Conservation (phyloP, 2,329 filamentous ascomycete species). For the Canariomyces notabilis region DNA sequence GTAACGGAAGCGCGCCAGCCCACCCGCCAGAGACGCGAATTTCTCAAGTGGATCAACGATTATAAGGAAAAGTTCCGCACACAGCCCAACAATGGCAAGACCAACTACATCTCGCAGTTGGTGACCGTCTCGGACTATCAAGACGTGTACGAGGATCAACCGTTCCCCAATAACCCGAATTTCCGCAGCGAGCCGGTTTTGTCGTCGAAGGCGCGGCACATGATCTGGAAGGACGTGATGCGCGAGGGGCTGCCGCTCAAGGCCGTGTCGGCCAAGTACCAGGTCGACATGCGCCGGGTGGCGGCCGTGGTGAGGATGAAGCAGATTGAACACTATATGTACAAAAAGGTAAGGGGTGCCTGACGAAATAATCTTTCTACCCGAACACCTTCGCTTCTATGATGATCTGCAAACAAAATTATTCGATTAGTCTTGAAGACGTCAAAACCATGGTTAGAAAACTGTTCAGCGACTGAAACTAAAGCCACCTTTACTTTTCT, state of each 20-base stretch:
- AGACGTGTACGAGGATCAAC: slow-evolving; percentile 36
- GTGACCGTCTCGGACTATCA: background rate
- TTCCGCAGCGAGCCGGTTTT: slow-evolving; percentile 71
- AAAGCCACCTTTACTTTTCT: slow-evolving; percentile 1
- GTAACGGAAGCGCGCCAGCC: slow-evolving; percentile 29
- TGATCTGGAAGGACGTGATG: slow-evolving; percentile 67
- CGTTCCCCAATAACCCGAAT: slow-evolving; percentile 68
- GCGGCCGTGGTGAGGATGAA: slow-evolving; percentile 82
- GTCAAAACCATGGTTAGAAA: slow-evolving; percentile 74
- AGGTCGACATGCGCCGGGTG: slow-evolving; percentile 77
- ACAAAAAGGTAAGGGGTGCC: slow-evolving; percentile 59
- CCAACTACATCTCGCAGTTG: slow-evolving; percentile 36
- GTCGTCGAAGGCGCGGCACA: slow-evolving; percentile 64
- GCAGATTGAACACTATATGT: slow-evolving; percentile 77
- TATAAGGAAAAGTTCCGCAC: slow-evolving; percentile 15
- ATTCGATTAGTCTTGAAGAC: slow-evolving; percentile 99
- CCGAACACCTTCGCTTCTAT: slow-evolving; percentile 31
- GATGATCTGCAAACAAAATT: slow-evolving; percentile 65
- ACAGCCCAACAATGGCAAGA: slow-evolving; percentile 2
- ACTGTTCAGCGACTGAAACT: slow-evolving; percentile 66
- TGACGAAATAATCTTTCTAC: background rate
- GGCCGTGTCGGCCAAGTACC: slow-evolving; percentile 69
- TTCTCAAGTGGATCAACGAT: slow-evolving; percentile 34
- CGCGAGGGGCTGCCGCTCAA: slow-evolving; percentile 64
- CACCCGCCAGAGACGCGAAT: slow-evolving; percentile 36